These are phyloP conservation scores for Apiosordaria backusii DNA, from an alignment of 495 filamentous ascomycete genomes.

Conservation along the genomic window DNA sequence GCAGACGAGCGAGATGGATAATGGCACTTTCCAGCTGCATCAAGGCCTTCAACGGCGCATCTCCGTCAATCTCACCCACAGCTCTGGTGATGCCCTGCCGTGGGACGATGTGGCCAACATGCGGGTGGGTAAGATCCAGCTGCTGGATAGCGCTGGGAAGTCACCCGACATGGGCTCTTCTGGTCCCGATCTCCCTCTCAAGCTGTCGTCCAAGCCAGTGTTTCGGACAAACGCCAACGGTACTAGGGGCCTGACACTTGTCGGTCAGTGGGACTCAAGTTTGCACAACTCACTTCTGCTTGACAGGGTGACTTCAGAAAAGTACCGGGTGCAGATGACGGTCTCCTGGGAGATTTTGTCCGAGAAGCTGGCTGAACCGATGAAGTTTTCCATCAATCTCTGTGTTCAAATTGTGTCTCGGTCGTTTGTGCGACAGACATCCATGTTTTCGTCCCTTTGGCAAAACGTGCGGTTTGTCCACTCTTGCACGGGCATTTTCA, in stretches of 20 bases:
- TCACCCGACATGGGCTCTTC: slow-evolving; percentile 71
- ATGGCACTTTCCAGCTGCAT: slow-evolving; percentile 87
- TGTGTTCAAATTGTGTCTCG: slow-evolving; percentile 80
- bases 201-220: slow-evolving; percentile 67
- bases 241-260: slow-evolving; percentile 78
- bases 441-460: slow-evolving; percentile 83
- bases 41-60: slow-evolving; percentile 92
- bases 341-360: slow-evolving; percentile 80
- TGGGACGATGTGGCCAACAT: slow-evolving; percentile 78
- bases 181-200: slow-evolving; percentile 70
- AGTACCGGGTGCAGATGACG: slow-evolving; percentile 85
- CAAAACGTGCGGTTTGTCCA: slow-evolving; percentile 81
- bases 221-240: slow-evolving; percentile 83
- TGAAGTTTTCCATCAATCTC: slow-evolving; percentile 77
- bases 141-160: slow-evolving; percentile 81
- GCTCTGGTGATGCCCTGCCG: slow-evolving; percentile 77
- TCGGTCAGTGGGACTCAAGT: slow-evolving; percentile 95
- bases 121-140: slow-evolving; percentile 72
- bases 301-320: slow-evolving; percentile 83
- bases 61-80: slow-evolving; percentile 80
- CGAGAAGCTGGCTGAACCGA: slow-evolving; percentile 71
- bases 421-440: slow-evolving; percentile 76
- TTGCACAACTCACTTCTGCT: slow-evolving; percentile 85
- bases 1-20: slow-evolving; percentile 75
- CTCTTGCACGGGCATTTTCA: slow-evolving; percentile 80